A percentile compares a stretch with the other conserved stretches of the same genome.
phyloP scores from a whole-genome alignment of 176 grass and related monocot genomes.

The Paspalum vaginatum region DNA sequence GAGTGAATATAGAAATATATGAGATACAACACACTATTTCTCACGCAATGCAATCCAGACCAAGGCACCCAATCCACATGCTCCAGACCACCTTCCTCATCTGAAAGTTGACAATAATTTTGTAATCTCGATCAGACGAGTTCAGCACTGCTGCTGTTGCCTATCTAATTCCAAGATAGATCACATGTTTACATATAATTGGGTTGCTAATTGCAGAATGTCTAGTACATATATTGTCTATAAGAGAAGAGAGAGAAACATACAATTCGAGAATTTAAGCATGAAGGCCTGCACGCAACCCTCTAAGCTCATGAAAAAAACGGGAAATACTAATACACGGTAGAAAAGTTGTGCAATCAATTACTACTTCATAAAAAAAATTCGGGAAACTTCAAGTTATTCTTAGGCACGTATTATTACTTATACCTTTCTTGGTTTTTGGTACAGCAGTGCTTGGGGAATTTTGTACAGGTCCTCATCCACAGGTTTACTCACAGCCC shows the following conservation, averaged over 20 bases:
- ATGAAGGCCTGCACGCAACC: neutral
- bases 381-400: too few species aligned
- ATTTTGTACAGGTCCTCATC: constrained; percentile 87
- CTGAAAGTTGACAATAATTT: constrained; percentile 34
- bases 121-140: neutral
- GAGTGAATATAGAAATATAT: neutral
- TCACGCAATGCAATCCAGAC: constrained; percentile 65
- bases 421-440: constrained; percentile 60
- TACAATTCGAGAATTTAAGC: neutral
- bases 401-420: neutral
- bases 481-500: constrained; percentile 39
- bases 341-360: neutral
- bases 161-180: neutral
- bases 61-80: constrained; percentile 70
- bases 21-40: neutral
- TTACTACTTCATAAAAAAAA: neutral
- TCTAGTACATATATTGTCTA: neutral
- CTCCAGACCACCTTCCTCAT: constrained; percentile 59
- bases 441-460: constrained; percentile 46
- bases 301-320: neutral
- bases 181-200: neutral
- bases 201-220: neutral
- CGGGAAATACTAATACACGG: neutral
- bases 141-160: neutral
- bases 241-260: neutral